A percentile compares a stretch with the other conserved stretches of the same genome.
Evolutionary conservation across 1,284 basidiomycete genomes (phyloP).

Genomic region (Cutaneotrichosporon curvatum): DNA sequence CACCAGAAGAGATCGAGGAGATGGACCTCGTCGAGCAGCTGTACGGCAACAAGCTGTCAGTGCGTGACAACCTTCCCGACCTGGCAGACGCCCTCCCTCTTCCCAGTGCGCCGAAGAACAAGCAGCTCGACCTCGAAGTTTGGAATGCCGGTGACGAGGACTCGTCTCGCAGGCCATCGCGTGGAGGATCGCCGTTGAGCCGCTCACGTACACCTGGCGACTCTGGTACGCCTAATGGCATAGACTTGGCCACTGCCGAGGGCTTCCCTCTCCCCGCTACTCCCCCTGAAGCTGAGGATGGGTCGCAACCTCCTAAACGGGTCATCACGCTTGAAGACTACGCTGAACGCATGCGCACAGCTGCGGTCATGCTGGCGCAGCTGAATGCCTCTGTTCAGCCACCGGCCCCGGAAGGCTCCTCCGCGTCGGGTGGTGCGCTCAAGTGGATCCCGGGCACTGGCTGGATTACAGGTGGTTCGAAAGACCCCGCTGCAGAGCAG

Average conservation of each 20-base stretch:
- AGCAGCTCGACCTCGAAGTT: conserved; percentile 70
- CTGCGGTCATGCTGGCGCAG: conserved; percentile 96
- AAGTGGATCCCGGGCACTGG: conserved; percentile 62
- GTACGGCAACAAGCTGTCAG: conserved; percentile 67
- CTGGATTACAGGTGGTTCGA: conserved; percentile 50
- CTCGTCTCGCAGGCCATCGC: conserved; percentile 20
- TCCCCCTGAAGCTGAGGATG: not conserved
- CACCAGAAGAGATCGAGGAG: conserved; percentile 57
- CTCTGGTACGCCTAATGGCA: conserved; percentile 3
- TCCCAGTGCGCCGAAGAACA: conserved; percentile 75
- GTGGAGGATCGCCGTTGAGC: conserved; percentile 4
- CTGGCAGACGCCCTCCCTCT: conserved; percentile 72
- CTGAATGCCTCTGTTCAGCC: conserved; percentile 74
- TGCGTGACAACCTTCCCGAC: conserved; percentile 63
- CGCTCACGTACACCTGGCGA: not conserved
- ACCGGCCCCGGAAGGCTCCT: conserved; percentile 37
- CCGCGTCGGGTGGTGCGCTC: conserved; percentile 31
- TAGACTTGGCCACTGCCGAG: not conserved
- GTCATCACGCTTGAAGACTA: conserved; percentile 76
- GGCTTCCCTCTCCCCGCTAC: not conserved
- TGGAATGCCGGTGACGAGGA: conserved; percentile 51
- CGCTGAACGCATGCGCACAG: conserved; percentile 94
- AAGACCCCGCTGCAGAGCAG: conserved; percentile 4
- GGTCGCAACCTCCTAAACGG: conserved; percentile 22
- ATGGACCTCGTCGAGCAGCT: conserved; percentile 91